Base-by-base conservation (phyloP, 768 basidiomycete genomes). In the Mrakia hoshinonis region DNA sequence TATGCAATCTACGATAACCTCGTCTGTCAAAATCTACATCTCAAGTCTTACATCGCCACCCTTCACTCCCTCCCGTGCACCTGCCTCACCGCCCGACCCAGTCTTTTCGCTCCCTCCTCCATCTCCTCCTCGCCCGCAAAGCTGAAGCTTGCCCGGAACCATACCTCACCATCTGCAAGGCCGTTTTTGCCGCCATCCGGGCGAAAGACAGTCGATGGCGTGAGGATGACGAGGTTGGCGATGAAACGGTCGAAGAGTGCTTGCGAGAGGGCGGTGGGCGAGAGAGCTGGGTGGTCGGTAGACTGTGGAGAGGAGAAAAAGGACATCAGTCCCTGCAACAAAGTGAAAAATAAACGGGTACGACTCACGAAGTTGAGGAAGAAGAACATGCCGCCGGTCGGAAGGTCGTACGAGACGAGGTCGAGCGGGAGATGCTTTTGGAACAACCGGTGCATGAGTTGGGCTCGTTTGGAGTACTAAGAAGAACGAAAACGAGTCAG, bases 381-480 rank as follows among this genome's bases (percentile, higher is more conserved):
- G 43, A 67, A n/a, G 63, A 72, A 72, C 71, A 68, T 72, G 3
- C 71, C 71, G 11, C 55, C 71, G 1, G 31, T n/a, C 1, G 71
- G 71, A 3, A 49, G 34, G 22, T 39, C 49, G 34, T 51, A 72
- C 3, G 46, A 31, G 46, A 34, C 31, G 31, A 67, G 36, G 26
- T 72, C 71, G 12, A 48, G 34, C 12, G 71, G 71, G 29, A 72
- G 71, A 58, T 67, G 55, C 55, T 67, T 34, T 43, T 36, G 12
- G 47, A 72, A 72, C 15, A 52, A 38, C 6, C 43, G 22, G 55
- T 72, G 58, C 71, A 67, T 67, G 47, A 58, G 24, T 6, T 58
- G 52, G 4, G 71, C 71, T n/a, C 71, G 71, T 18, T 39, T 46
- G 18, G 71, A 72, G 66, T 72, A 67, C 51, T 63, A 26, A 4